These are phyloP conservation scores for Nigrograna mackinnonii DNA, from an alignment of 2,329 filamentous ascomycete genomes.

Conservation along the genomic window DNA sequence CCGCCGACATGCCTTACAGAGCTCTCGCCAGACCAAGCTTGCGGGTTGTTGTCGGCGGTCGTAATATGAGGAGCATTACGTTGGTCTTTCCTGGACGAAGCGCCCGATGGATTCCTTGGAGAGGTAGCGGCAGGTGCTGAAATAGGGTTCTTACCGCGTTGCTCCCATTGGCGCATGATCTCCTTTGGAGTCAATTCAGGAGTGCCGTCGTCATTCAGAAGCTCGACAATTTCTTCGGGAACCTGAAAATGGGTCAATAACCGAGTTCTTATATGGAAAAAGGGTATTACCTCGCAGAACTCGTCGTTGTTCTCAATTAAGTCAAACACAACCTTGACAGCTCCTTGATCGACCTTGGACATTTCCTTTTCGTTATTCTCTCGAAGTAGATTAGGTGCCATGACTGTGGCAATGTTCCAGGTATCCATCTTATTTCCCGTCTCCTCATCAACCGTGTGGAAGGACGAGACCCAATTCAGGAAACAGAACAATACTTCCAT, in stretches of 20 bases:
- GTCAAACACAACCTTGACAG: conserved; percentile 89
- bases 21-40: conserved; percentile 80
- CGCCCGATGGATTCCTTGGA: conserved; percentile 41
- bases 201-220: conserved; percentile 81
- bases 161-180: conserved; percentile 90
- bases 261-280: not conserved
- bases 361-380: conserved; percentile 57
- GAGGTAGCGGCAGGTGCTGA: conserved; percentile 53
- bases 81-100: conserved; percentile 57
- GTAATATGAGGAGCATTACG: conserved; percentile 61
- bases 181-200: conserved; percentile 96
- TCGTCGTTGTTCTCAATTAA: conserved; percentile 92
- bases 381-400: conserved; percentile 92
- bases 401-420: conserved; percentile 95
- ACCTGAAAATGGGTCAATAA: conserved; percentile 62
- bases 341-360: conserved; percentile 83
- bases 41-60: conserved; percentile 85
- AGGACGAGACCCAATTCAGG: conserved; percentile 95
- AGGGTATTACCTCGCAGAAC: conserved; percentile 87
- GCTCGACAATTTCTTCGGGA: conserved; percentile 84
- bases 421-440: conserved; percentile 99
- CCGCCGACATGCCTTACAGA: conserved; percentile 73
- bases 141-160: conserved; percentile 70
- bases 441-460: conserved; percentile 96
- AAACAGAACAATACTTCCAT: conserved; percentile 96